Percentiles rank a stretch among this genome's conserved stretches.
These are phyloP conservation scores for Suillus plorans DNA, from an alignment of 768 basidiomycete species.

Conservation along the genomic window DNA sequence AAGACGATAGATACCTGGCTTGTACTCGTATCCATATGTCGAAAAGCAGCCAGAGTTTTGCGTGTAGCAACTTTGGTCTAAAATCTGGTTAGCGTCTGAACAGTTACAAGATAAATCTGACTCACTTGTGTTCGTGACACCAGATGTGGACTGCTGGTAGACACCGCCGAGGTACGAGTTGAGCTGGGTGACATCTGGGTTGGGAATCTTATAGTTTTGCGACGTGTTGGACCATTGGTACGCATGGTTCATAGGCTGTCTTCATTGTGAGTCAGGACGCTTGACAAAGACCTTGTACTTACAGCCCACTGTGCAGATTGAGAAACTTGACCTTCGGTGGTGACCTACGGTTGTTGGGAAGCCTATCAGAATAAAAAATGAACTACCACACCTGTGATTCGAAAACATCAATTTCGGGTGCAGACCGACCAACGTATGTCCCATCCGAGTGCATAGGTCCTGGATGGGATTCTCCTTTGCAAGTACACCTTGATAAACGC, in stretches of 20 bases:
- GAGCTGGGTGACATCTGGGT: slow-evolving; percentile 48
- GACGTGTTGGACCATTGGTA: slow-evolving; percentile 72
- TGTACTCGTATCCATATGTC: slow-evolving; percentile 81
- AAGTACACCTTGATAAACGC: slow-evolving; percentile 85
- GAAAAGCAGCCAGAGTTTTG: slow-evolving; percentile 51
- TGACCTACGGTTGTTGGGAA: slow-evolving; percentile 27
- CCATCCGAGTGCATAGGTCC: slow-evolving; percentile 81
- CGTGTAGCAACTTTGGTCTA: slow-evolving; percentile 72
- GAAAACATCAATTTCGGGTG: slow-evolving; percentile 90
- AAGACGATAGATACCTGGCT: slow-evolving; percentile 47
- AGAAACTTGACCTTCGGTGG: slow-evolving; percentile 61
- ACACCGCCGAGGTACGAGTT: slow-evolving; percentile 75
- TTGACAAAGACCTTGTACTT: slow-evolving; percentile 27
- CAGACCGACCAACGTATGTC: slow-evolving; percentile 74
- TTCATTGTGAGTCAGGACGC: slow-evolving; percentile 5
- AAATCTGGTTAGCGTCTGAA: not conserved
- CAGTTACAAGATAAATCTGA: not conserved
- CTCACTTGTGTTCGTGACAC: slow-evolving; percentile 58
- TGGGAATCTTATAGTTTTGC: slow-evolving; percentile 54
- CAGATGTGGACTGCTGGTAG: slow-evolving; percentile 84
- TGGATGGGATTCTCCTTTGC: slow-evolving; percentile 81
- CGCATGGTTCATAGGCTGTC: slow-evolving; percentile 71
- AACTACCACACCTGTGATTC: slow-evolving; percentile 64
- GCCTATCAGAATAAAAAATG: not conserved
- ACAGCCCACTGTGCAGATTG: slow-evolving; percentile 85